phyloP scores from a whole-genome alignment of 805 yeast species.

The Yamadazyma sp. region DNA sequence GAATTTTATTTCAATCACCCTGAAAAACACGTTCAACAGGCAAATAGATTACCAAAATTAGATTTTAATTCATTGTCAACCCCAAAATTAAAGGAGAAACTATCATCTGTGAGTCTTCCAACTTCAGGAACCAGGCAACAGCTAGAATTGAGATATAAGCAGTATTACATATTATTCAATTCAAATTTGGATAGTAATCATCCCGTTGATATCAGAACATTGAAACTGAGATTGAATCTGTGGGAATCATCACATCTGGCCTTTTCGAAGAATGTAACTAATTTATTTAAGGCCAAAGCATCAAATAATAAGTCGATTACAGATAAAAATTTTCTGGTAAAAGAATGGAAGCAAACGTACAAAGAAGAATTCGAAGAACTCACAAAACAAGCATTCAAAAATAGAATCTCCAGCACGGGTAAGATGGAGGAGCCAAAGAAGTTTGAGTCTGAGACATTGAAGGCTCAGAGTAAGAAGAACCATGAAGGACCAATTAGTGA shows the following conservation, averaged over 20 bases:
- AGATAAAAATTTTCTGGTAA: conserved; percentile 46
- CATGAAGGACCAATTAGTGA: too few relatives aligned
- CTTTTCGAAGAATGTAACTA: conserved; percentile 19
- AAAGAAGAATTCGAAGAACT: conserved; percentile 38
- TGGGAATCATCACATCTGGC: conserved; percentile 61
- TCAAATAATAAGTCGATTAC: conserved; percentile 31
- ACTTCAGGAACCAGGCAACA: conserved; percentile 60
- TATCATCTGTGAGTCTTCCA: conserved; percentile 53
- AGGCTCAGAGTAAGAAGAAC: too few relatives aligned
- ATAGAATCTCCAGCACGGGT: too few relatives aligned
- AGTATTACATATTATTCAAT: conserved; percentile 74
- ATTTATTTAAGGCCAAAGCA: conserved; percentile 19
- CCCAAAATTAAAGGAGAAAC: conserved; percentile 57
- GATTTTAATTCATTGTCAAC: conserved; percentile 61
- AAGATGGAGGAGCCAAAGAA: too few relatives aligned
- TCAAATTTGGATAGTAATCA: conserved; percentile 71
- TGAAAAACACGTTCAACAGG: conserved; percentile 23
- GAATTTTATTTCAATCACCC: conserved; percentile 29
- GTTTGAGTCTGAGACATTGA: too few relatives aligned
- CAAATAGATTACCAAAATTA: conserved; percentile 54
- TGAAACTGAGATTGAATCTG: conserved; percentile 54
- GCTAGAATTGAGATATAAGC: conserved; percentile 69
- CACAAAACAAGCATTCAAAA: conserved; percentile 29
- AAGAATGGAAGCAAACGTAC: conserved; percentile 41
- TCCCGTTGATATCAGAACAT: conserved; percentile 56